Base-by-base conservation (phyloP, 345 rosid genomes). In the Gossypium anomalum region DNA sequence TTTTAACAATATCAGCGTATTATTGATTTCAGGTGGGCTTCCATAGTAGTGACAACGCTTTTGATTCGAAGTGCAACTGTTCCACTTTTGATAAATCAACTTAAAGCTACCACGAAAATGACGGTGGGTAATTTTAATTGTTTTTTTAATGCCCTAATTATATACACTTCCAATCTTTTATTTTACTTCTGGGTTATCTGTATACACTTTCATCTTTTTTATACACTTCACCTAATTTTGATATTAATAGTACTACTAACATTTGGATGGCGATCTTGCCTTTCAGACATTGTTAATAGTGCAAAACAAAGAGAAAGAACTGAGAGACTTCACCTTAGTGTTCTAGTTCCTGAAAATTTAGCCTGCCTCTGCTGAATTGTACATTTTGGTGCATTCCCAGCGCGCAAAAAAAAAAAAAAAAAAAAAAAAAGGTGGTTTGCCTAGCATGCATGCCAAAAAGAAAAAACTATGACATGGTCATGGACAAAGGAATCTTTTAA, bases 71-170 rank as follows among this genome's bases (percentile, higher is more conserved):
- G 86, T n/a, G 79, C 79, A 19, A 89, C 89, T 3, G 19, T 92
- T 74, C 97, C 98, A 27, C 85, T 94, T 76, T 23, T 88, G 77
- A 85, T 94, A 77, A 89, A 88, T 83, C 91, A 87, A 81, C 84
- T 90, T 73, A 94, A 91, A 87, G 83, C 91, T 59, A 85, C 91
- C 17, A 52, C 91, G 59, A 90, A 94, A 80, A 83, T 94, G 66
- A 69, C 91, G 43, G 94, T 91, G 85, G 62, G 93, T 78, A 11
- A 22, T 75, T 49, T 34, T 75, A 11, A 56, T 73, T 67, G n/a
- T 58, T 73, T 55, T 9, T 44, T 63, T 20, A 3, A 34, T 6
- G 9, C 16, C 2, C 11, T 48, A 9, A 1, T 48, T 64, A 2
- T 45, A 47, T 59, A 3, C 25, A 44, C 38, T 52, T 72, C 14